phyloP scores from a whole-genome alignment of 805 yeast genomes.

The Ogataea populi-albae region DNA sequence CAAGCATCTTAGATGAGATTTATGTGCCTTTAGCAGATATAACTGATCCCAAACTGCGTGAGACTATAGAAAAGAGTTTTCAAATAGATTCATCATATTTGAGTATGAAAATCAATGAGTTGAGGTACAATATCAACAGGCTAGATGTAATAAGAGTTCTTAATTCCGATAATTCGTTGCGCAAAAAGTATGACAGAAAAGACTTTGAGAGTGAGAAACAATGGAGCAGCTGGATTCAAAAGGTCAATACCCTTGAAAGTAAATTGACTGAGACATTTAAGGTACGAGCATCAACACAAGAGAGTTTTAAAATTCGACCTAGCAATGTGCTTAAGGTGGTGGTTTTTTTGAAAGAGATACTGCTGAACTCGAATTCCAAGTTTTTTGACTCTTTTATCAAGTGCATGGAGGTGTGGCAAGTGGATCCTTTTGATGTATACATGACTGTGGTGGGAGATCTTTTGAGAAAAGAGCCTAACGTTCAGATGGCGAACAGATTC shows the following conservation, averaged over 20 bases:
- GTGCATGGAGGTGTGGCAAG: constrained; percentile 32
- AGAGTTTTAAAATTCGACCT: constrained; percentile 13
- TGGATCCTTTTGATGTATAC: constrained; percentile 30
- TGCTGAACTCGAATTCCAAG: constrained; percentile 19
- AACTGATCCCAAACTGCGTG: constrained; percentile 7
- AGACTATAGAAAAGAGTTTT: constrained; percentile 14
- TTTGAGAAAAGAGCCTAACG: constrained; percentile 14
- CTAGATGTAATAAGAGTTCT: constrained; percentile 12
- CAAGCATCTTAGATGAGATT: constrained; percentile 8
- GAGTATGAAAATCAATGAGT: constrained; percentile 9
- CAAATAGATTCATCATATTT: constrained; percentile 5
- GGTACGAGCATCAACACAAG: not conserved
- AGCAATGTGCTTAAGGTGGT: constrained; percentile 15
- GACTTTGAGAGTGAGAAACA: constrained; percentile 15
- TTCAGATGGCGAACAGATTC: constrained; percentile 20
- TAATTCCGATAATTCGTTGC: constrained; percentile 9
- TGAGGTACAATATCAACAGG: constrained; percentile 11
- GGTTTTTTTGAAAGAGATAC: constrained; percentile 12
- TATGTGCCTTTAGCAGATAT: constrained; percentile 15
- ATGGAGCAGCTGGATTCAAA: constrained; percentile 12
- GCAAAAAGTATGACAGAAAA: constrained; percentile 4
- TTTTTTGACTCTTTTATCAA: constrained; percentile 26
- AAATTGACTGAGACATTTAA: constrained; percentile 5
- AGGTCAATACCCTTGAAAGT: constrained; percentile 5
- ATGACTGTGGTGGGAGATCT: constrained; percentile 15